Percentiles rank a stretch among this genome's conserved stretches.
phyloP scores from a whole-genome alignment of 805 yeast species.

The Candida jianshihensis region DNA sequence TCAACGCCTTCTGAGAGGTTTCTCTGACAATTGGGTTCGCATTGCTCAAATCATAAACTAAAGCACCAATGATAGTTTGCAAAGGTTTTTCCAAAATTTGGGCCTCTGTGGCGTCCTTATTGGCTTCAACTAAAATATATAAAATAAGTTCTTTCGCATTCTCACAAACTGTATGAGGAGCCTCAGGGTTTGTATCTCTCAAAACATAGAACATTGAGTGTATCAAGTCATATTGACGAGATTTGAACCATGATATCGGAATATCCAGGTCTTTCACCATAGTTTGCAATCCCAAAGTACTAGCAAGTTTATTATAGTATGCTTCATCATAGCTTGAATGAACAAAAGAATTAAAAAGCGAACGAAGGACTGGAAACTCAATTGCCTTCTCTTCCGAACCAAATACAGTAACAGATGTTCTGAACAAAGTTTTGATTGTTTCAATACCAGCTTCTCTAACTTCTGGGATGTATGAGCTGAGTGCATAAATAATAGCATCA shows the following conservation, averaged over 20 bases:
- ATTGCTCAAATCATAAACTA: slow-evolving; percentile 89
- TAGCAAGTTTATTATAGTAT: slow-evolving; percentile 82
- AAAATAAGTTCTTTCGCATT: slow-evolving; percentile 65
- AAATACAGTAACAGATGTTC: slow-evolving; percentile 57
- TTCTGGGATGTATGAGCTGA: slow-evolving; percentile 66
- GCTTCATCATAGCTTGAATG: slow-evolving; percentile 90
- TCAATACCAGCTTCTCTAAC: slow-evolving; percentile 68
- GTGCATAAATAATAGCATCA: slow-evolving; percentile 70
- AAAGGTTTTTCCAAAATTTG: slow-evolving; percentile 63
- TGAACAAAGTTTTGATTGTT: slow-evolving; percentile 55
- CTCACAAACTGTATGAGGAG: slow-evolving; percentile 71
- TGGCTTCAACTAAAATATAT: slow-evolving; percentile 59
- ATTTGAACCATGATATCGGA: slow-evolving; percentile 66
- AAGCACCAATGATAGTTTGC: slow-evolving; percentile 76
- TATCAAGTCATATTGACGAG: slow-evolving; percentile 76
- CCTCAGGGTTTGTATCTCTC: slow-evolving; percentile 83
- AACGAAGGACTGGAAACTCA: slow-evolving; percentile 67
- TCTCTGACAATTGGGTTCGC: slow-evolving; percentile 78
- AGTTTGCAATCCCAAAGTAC: slow-evolving; percentile 74
- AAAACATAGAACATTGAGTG: slow-evolving; percentile 84
- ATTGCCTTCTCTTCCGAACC: slow-evolving; percentile 61
- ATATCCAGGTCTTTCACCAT: slow-evolving; percentile 62
- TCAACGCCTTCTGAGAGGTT: slow-evolving; percentile 68
- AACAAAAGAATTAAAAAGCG: slow-evolving; percentile 72
- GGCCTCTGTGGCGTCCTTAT: slow-evolving; percentile 50